phyloP scores from a whole-genome alignment of 1,284 basidiomycete species.

The Trichosporon ovoides region DNA sequence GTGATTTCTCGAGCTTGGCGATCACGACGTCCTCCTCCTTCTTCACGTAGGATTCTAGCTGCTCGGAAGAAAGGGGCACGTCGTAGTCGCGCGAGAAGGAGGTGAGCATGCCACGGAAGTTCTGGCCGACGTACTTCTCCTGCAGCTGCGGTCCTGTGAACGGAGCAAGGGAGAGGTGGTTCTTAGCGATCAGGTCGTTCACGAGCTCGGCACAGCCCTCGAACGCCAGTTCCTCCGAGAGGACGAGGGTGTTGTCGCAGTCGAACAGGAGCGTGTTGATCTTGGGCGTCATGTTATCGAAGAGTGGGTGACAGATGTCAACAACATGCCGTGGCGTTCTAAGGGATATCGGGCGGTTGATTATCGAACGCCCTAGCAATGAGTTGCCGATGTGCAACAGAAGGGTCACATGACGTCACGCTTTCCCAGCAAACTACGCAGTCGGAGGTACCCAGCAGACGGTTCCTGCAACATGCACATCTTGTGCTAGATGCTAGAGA shows the following conservation, averaged over 20 bases:
- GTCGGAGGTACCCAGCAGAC: too few species aligned
- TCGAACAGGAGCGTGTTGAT: conserved; percentile 28
- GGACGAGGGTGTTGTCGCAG: conserved; percentile 35
- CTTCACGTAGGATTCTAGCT: conserved; percentile 21
- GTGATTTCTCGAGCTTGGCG: conserved; percentile 11
- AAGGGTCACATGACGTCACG: too few species aligned
- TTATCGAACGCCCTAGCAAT: too few species aligned
- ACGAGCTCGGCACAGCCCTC: conserved; percentile 25
- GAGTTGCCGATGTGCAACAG: too few species aligned
- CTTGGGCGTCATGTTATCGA: neutral
- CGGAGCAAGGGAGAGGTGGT: conserved; percentile 6
- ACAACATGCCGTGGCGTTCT: too few species aligned
- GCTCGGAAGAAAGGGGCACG: conserved; percentile 15
- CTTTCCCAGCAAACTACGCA: too few species aligned
- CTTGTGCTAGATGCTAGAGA: too few species aligned
- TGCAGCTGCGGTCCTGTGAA: conserved; percentile 23
- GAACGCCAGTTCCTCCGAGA: conserved; percentile 30
- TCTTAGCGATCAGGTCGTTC: conserved; percentile 17
- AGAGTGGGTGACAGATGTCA: neutral
- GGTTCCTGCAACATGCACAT: too few species aligned
- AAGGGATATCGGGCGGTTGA: too few species aligned
- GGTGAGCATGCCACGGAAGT: conserved; percentile 28
- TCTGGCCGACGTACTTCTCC: conserved; percentile 26
- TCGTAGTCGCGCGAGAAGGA: conserved; percentile 17
- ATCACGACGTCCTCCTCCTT: conserved; percentile 24